Percentiles rank a stretch among this genome's conserved stretches.
Evolutionary conservation across 179 eudicot genomes (phyloP).

Genomic region (Silene coronaria): DNA sequence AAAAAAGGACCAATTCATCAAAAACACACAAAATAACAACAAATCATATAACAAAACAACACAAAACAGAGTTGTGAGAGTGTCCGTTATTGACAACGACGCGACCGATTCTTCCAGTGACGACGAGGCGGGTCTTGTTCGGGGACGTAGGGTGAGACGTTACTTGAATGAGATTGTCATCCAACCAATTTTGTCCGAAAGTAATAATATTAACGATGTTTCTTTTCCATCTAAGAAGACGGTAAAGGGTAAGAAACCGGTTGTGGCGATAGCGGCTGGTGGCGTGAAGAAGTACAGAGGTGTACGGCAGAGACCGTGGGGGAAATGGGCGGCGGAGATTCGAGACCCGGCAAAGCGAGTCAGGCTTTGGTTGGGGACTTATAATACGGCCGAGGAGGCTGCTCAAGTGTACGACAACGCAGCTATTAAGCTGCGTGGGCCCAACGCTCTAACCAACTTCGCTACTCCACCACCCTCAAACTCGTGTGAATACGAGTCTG

Average conservation of each 20-base stretch:
- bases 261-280: background rate
- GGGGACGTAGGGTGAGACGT: conserved; percentile 52
- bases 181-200: conserved; percentile 15
- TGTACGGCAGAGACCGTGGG: conserved; percentile 89
- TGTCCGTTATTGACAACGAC: conserved; percentile 61
- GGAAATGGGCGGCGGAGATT: conserved; percentile 96
- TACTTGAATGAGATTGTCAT: conserved; percentile 56
- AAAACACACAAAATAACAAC: background rate
- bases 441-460: conserved; percentile 77
- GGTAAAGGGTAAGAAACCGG: background rate
- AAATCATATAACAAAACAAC: background rate
- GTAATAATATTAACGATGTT: no score
- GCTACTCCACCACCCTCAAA: conserved; percentile 27
- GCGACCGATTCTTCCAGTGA: conserved; percentile 86
- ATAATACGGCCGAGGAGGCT: conserved; percentile 83
- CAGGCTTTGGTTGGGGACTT: conserved; percentile 83
- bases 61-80: conserved; percentile 37
- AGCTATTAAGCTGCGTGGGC: conserved; percentile 75
- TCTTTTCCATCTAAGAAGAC: background rate
- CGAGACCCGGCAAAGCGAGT: conserved; percentile 62
- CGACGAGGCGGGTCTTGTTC: conserved; percentile 49
- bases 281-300: conserved; percentile 62
- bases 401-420: conserved; percentile 90
- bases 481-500: conserved; percentile 53
- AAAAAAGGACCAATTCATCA: conserved; percentile 19